Conservation (phyloP, 2,329 filamentous ascomycete genomes). For the Phaeosphaeria sp. region DNA sequence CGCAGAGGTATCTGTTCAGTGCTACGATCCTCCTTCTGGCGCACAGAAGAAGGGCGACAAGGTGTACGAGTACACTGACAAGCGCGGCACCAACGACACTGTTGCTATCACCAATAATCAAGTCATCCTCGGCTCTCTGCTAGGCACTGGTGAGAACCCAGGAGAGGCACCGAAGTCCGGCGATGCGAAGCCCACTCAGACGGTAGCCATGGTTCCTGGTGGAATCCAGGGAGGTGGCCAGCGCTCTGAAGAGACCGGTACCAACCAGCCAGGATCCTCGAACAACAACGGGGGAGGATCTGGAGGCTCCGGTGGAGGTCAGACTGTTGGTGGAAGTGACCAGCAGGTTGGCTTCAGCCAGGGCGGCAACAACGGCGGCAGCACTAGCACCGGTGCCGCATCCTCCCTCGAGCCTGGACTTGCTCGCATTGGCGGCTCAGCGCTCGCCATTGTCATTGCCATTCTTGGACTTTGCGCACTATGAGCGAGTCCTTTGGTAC, state of each 20-base stretch:
- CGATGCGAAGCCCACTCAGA: constrained; percentile 29
- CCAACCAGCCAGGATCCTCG: constrained; percentile 10
- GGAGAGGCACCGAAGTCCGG: constrained; percentile 51
- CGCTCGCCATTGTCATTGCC: constrained; percentile 43
- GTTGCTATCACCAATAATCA: constrained; percentile 76
- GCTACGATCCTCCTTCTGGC: constrained; percentile 82
- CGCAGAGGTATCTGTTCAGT: constrained; percentile 79
- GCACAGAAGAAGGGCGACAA: constrained; percentile 64
- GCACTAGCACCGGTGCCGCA: constrained; percentile 21
- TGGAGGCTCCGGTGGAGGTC: constrained; percentile 7
- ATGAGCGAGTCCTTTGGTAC: constrained; percentile 13
- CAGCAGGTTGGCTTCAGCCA: constrained; percentile 31
- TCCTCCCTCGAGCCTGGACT: constrained; percentile 31
- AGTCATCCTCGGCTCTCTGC: constrained; percentile 79
- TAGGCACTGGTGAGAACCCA: constrained; percentile 80
- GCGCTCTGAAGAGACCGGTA: constrained; percentile 36
- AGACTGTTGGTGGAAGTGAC: constrained; percentile 5
- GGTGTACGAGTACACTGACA: constrained; percentile 77
- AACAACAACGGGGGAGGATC: background rate
- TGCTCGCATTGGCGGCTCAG: constrained; percentile 38
- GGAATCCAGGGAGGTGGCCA: constrained; percentile 60
- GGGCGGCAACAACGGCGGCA: constrained; percentile 21
- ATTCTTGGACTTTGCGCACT: constrained; percentile 40
- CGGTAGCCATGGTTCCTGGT: constrained; percentile 62
- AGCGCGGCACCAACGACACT: constrained; percentile 72